Evolutionary conservation across 1,284 basidiomycete species (phyloP), one percentile per base, ranked within the genome.

Genomic region (Cystobasidium sp.): DNA sequence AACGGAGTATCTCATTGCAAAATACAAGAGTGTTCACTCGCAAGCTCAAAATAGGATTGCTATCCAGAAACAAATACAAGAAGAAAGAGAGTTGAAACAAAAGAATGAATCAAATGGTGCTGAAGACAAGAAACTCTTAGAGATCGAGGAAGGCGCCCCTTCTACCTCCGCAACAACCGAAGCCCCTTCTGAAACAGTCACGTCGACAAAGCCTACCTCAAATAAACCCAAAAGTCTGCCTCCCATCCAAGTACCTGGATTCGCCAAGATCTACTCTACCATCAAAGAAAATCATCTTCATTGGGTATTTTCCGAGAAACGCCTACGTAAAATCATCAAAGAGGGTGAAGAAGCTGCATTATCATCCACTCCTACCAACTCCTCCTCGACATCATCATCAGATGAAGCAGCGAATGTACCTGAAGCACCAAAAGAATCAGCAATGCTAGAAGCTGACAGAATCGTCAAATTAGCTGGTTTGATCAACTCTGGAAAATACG

Each of bases 291-390:
- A 37, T 0, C 41, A 74, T 52, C 65, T 65, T 14, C 31, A 47
- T 22, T 74, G 72, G 72, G 39, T 20, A 20, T 62, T 74, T 24
- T 49, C 41, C 6, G 72, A 74, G 39, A 74, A 74, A 43, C 52
- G 72, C 22, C 22, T 74, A 43, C 24, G 65, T 12, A 74, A 59
- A 20, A 24, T 74, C 14, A 61, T 73, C 18, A 65, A 58, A 43
- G 63, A 65, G 20, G 69, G 61, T 3, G 69, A 71, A 55, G 51
- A 43, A 24, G 22, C 49, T 12, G 61, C 61, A 56, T 56, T 56
- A 37, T 4, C 39, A 37, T 56, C 55, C 14, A 56, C 24, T 56
- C 8, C 20, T n/a, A 18, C 37, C 6, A 59, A 43, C 31, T 31
- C 31, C 31, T 31, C 31, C 31, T 31, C 31, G 5, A 31, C 31